Percentiles rank a stretch among this genome's conserved stretches.
Conservation (phyloP, 441 rosid genomes). For the Biscutella laevigata region DNA sequence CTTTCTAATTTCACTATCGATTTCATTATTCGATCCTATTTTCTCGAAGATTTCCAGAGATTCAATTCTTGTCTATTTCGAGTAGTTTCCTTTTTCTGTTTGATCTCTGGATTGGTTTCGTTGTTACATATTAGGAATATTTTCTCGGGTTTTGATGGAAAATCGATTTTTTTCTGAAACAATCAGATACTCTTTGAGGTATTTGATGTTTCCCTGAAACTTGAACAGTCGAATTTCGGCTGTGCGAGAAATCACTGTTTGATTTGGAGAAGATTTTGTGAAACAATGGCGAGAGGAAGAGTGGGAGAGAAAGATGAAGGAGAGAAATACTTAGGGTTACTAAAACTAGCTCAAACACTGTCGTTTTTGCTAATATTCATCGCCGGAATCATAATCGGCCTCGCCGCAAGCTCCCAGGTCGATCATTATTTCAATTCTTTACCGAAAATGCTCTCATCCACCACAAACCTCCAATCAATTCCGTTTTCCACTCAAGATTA, state of each 20-base stretch:
- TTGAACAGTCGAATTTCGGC: neutral
- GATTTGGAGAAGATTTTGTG: neutral
- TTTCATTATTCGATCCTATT: neutral
- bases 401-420: slow-evolving; percentile 60
- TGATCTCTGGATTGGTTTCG: slow-evolving; percentile 9
- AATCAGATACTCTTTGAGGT: slow-evolving; percentile 1
- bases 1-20: too few species aligned
- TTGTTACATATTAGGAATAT: neutral
- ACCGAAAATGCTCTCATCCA: slow-evolving; percentile 31
- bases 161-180: neutral
- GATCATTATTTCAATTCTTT: slow-evolving; percentile 51
- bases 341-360: slow-evolving; percentile 56
- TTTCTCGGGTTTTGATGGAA: neutral
- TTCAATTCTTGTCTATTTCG: neutral
- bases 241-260: neutral
- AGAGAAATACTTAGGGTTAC: slow-evolving; percentile 51
- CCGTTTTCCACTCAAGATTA: slow-evolving; percentile 16
- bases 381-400: slow-evolving; percentile 77
- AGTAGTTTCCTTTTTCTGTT: neutral
- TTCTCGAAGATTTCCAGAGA: slow-evolving; percentile 6
- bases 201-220: slow-evolving; percentile 15
- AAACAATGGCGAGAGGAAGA: slow-evolving; percentile 36
- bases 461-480: slow-evolving; percentile 15
- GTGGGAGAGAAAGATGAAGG: slow-evolving; percentile 50
- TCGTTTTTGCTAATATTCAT: slow-evolving; percentile 67